These are phyloP conservation scores for Thalassiosira mediterranea DNA, from an alignment of 352 stramenopile species.

Conservation along the genomic window DNA sequence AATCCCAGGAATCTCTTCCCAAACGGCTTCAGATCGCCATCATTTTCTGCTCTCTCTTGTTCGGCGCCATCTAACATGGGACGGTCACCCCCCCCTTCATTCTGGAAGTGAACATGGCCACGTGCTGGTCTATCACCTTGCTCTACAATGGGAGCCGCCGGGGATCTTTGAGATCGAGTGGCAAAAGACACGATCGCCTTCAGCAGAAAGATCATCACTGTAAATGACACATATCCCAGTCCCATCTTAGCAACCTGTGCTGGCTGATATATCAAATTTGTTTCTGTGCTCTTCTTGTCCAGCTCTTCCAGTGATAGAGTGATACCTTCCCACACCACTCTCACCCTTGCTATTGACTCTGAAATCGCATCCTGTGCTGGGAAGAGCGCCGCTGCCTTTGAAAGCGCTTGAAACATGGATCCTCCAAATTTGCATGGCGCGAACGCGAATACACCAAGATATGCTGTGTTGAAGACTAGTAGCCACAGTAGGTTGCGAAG, in stretches of 20 bases:
- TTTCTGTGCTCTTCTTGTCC: constrained; percentile 41
- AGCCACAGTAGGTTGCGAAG: constrained; percentile 97
- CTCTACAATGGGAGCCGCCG: no score
- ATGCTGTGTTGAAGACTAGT: constrained; percentile 96
- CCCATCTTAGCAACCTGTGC: constrained; percentile 46
- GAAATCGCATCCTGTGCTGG: constrained; percentile 35
- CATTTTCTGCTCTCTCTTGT: constrained; percentile 9
- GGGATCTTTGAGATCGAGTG: no score
- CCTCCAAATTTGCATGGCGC: constrained; percentile 92
- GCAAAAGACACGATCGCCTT: constrained; percentile 14
- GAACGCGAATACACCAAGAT: constrained; percentile 95
- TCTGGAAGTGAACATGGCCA: constrained; percentile 11
- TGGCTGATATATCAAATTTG: constrained; percentile 53
- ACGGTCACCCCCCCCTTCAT: constrained; percentile 6
- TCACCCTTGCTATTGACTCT: constrained; percentile 3
- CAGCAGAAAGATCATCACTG: constrained; percentile 46
- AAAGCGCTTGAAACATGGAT: constrained; percentile 45
- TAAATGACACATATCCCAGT: constrained; percentile 52
- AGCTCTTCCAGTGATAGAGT: constrained; percentile 32
- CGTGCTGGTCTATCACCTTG: background rate
- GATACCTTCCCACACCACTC: constrained; percentile 17
- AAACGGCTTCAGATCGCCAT: constrained; percentile 4
- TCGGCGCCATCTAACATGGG: background rate
- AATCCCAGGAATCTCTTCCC: constrained; percentile 30
- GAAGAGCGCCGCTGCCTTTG: no score